These are phyloP conservation scores for Calonectria pseudoturangicola DNA, from an alignment of 2,329 filamentous ascomycete genomes.

Conservation along the genomic window DNA sequence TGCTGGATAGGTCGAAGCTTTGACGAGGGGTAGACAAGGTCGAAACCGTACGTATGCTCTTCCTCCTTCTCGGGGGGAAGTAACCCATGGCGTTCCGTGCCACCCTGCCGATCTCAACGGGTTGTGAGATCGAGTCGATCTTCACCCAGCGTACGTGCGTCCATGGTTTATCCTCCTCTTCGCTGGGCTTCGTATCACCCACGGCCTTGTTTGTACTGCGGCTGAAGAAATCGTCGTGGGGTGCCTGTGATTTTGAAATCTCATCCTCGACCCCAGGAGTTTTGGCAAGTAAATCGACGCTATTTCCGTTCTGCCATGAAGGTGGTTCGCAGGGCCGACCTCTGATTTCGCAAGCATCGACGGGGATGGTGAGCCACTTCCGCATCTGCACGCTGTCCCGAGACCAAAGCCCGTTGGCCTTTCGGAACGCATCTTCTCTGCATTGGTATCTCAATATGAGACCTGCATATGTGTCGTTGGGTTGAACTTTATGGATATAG, in stretches of 20 bases:
- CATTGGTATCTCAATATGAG: conserved; percentile 94
- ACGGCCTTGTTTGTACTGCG: conserved; percentile 59
- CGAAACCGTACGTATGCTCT: conserved; percentile 82
- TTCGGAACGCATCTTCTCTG: conserved; percentile 86
- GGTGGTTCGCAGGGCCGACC: conserved; percentile 80
- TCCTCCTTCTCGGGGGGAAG: conserved; percentile 92
- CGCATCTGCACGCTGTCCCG: conserved; percentile 92
- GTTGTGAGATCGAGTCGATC: conserved; percentile 80
- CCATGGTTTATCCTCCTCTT: conserved; percentile 81
- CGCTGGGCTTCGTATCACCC: conserved; percentile 49
- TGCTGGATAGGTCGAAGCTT: conserved; percentile 76
- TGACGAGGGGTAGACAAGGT: conserved; percentile 80
- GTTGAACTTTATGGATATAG: conserved; percentile 90
- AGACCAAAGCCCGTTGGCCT: conserved; percentile 95
- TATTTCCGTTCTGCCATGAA: conserved; percentile 60
- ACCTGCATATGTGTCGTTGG: conserved; percentile 91
- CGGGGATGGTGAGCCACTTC: conserved; percentile 87
- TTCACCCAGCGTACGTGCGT: conserved; percentile 93
- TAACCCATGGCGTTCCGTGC: conserved; percentile 88
- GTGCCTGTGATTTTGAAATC: conserved; percentile 48
- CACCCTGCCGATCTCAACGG: conserved; percentile 90
- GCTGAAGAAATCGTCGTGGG: conserved; percentile 66
- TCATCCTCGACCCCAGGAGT: conserved; percentile 63
- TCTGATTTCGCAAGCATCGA: conserved; percentile 91
- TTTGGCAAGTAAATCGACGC: conserved; percentile 71